Evolutionary conservation across 2,329 filamentous ascomycete species (phyloP), one percentile per base, ranked within the genome.

Genomic region (Aspergillus proliferans): DNA sequence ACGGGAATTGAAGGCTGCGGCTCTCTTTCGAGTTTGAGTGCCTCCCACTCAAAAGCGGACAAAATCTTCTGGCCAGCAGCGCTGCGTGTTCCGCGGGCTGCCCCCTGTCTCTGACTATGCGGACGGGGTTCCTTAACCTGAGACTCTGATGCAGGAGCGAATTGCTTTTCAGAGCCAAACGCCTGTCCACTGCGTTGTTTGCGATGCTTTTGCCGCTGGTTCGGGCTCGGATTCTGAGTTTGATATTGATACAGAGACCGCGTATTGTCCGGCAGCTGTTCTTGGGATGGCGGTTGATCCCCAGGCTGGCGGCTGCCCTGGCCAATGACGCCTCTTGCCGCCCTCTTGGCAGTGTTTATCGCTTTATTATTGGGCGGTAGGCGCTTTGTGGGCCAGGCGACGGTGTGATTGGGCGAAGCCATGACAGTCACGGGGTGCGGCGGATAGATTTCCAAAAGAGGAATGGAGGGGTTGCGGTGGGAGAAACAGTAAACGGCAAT

Each of bases 41-140:
- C 62, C 46, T 63, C 62, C 63, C 61, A 65, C 45, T 58, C 54
- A 47, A 59, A 60, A 24, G 55, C 54, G 44, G 56, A 54, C 41
- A 58, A 49, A 22, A 62, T 36, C 40, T 58, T 52, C 43, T 52
- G 48, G 22, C 43, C 34, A 7, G 52, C 49, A 21, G 15, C 18
- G 48, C 60, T 60, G 49, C 58, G 56, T 36, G 60, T 64, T 28
- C 60, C 57, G 45, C 59, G 56, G 44, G 58, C 58, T 33, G 58
- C 55, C 22, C 58, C 59, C 34, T 52, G 46, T 33, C 57, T 54
- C 30, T 53, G 53, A 39, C 40, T 30, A 51, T 57, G 54, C 24
- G 53, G 52, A 41, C 30, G 48, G 41, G 44, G 18, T 24, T 24
- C 12, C 10, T 9, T 26, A 12, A 9, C 6, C 14, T 39, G 44